Evolutionary conservation across 192 early-diverging fungal species (phyloP).

Genomic region (Kickxella alabastrina): DNA sequence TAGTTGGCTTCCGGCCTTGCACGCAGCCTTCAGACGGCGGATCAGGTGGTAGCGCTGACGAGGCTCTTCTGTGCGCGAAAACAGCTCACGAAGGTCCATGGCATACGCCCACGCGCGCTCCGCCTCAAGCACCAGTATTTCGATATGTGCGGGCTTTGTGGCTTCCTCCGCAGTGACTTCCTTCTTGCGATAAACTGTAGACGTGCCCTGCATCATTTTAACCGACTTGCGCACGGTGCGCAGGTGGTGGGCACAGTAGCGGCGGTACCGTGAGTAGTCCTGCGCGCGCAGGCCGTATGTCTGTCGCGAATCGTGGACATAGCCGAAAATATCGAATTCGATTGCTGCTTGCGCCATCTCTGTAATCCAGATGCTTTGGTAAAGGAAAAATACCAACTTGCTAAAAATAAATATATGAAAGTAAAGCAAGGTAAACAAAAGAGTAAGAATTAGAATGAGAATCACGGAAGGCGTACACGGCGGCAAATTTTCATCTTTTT

Average conservation of each 20-base stretch:
- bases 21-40: conserved; percentile 32
- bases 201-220: conserved; percentile 29
- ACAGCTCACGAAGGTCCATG: conserved; percentile 47
- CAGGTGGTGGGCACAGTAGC: conserved; percentile 37
- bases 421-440: no score
- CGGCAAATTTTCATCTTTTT: no score
- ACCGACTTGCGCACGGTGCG: conserved; percentile 39
- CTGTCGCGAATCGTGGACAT: conserved; percentile 36
- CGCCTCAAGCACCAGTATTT: conserved; percentile 34
- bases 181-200: conserved; percentile 11
- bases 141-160: conserved; percentile 22
- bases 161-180: conserved; percentile 25
- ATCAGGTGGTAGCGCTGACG: conserved; percentile 44
- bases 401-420: no score
- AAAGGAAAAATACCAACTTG: background rate
- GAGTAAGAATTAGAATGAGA: no score
- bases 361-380: background rate
- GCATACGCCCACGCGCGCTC: conserved; percentile 50
- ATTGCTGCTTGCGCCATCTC: conserved; percentile 1
- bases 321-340: conserved; percentile 35
- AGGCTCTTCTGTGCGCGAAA: conserved; percentile 45
- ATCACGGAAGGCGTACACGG: no score
- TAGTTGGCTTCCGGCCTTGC: conserved; percentile 25
- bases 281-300: conserved; percentile 34
- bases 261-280: conserved; percentile 46